Evolutionary conservation across 495 filamentous ascomycete genomes (phyloP).

Genomic region (Tuber borchii): DNA sequence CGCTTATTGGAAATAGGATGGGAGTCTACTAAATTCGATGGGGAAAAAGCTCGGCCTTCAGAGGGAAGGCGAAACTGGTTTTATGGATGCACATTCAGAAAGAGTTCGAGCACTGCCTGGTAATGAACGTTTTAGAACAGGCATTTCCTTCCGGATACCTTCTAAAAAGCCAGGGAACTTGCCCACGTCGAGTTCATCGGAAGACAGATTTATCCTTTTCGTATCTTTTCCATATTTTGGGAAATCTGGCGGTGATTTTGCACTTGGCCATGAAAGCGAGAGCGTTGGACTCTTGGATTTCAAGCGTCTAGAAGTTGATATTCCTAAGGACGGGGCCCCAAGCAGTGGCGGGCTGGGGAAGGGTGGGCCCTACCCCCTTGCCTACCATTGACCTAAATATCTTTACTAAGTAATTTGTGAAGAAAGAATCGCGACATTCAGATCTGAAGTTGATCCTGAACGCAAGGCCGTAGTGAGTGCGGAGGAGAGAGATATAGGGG

Average conservation of each 20-base stretch:
- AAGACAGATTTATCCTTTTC: neutral
- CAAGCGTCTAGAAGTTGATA: neutral
- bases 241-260: neutral
- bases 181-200: neutral
- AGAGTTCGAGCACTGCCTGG: neutral
- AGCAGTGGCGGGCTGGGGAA: neutral
- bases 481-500: too few species aligned
- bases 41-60: neutral
- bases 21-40: neutral
- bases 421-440: neutral
- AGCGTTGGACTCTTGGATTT: neutral
- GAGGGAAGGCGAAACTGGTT: neutral
- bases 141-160: neutral
- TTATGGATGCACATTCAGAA: neutral
- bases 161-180: neutral
- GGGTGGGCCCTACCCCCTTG: neutral
- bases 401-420: neutral
- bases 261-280: neutral
- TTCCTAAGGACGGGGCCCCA: neutral
- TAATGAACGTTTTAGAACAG: neutral
- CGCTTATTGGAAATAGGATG: neutral
- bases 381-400: neutral
- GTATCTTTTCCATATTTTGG: neutral
- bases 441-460: neutral
- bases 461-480: too few species aligned